These are phyloP conservation scores for Talaromyces rugulosus DNA, from an alignment of 2,329 filamentous ascomycete genomes.

Conservation along the genomic window DNA sequence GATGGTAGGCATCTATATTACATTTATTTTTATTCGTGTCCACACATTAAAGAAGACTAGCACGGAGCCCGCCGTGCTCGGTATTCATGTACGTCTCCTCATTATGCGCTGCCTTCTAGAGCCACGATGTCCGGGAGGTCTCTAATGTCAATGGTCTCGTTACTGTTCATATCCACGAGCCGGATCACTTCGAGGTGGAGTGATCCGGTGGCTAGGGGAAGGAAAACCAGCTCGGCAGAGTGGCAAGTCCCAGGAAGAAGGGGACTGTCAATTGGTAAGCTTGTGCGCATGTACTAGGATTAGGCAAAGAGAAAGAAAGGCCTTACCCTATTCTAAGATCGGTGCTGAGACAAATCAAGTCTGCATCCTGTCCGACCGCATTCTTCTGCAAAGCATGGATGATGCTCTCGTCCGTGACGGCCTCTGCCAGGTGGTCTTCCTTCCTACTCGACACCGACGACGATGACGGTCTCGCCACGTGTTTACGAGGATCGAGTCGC, in stretches of 20 bases:
- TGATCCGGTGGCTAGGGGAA: constrained; percentile 48
- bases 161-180: constrained; percentile 52
- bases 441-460: constrained; percentile 35
- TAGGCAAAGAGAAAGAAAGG: background rate
- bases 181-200: constrained; percentile 51
- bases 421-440: constrained; percentile 42
- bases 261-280: constrained; percentile 34
- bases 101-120: constrained; percentile 19
- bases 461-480: constrained; percentile 42
- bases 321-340: constrained; percentile 56
- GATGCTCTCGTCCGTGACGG: constrained; percentile 54
- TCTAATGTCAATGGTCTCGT: constrained; percentile 52
- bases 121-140: constrained; percentile 54
- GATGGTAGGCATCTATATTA: background rate
- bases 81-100: background rate
- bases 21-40: background rate
- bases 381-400: constrained; percentile 53
- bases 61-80: background rate
- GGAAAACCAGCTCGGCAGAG: constrained; percentile 52
- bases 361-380: constrained; percentile 45
- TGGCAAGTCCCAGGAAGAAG: constrained; percentile 54
- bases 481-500: constrained; percentile 35
- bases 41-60: background rate
- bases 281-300: background rate
- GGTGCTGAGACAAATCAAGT: constrained; percentile 54